Evolutionary conservation across 2,329 filamentous ascomycete species (phyloP).

Genomic region (Parafenestella ontariensis): DNA sequence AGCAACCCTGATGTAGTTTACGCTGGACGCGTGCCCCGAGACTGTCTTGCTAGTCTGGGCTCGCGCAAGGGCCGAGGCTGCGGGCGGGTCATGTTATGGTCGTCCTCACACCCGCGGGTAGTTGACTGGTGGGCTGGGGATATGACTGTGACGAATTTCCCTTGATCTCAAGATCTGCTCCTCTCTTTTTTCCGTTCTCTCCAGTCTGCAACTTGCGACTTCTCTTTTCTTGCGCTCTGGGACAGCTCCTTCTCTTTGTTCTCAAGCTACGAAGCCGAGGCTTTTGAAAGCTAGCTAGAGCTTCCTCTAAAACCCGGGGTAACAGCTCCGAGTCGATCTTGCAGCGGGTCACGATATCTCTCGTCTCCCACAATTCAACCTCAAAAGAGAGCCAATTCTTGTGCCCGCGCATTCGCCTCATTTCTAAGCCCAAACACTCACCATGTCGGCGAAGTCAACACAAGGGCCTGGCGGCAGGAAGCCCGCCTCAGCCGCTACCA

Average conservation of each 20-base stretch:
- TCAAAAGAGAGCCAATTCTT: not conserved
- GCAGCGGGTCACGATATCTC: conserved; percentile 19
- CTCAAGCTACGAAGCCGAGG: conserved; percentile 19
- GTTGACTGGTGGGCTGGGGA: conserved; percentile 8
- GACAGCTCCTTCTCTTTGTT: conserved; percentile 27
- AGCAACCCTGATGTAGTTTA: conserved; percentile 19
- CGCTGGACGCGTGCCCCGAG: conserved; percentile 28
- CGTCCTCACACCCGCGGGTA: conserved; percentile 45
- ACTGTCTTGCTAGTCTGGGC: conserved; percentile 28
- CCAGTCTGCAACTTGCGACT: conserved; percentile 3
- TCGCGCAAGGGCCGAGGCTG: conserved; percentile 45
- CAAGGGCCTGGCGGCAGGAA: conserved; percentile 70
- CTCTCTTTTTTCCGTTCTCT: conserved; percentile 9
- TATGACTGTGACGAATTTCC: conserved; percentile 37
- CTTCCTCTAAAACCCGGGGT: conserved; percentile 19
- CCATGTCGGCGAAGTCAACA: conserved; percentile 67
- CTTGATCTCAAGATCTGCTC: conserved; percentile 11
- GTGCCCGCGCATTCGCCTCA: not conserved
- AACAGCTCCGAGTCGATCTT: conserved; percentile 11
- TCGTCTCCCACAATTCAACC: not conserved
- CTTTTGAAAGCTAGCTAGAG: conserved; percentile 23
- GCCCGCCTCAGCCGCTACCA: conserved; percentile 84
- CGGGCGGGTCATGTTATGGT: conserved; percentile 32
- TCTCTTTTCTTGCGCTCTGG: conserved; percentile 9
- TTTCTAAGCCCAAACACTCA: conserved; percentile 18